phyloP scores from a whole-genome alignment of 2,329 filamentous ascomycete genomes.

The Fusarium albosuccineum region DNA sequence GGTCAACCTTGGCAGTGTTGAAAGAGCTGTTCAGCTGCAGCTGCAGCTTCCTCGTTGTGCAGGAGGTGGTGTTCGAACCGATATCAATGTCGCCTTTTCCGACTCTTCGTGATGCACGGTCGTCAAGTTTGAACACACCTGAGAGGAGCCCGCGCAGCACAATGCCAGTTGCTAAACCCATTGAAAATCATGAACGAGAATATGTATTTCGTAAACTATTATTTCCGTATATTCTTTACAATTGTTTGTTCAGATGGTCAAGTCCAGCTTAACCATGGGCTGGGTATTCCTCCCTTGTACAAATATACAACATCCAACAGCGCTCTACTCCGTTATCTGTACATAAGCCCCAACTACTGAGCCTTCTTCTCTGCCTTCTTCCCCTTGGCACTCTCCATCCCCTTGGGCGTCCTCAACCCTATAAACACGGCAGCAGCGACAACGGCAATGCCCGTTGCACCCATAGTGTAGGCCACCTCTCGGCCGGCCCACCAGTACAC shows the following conservation, averaged over 20 bases:
- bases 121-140: no score
- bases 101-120: no score
- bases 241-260: conserved; percentile 14
- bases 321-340: not conserved
- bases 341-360: conserved; percentile 19
- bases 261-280: conserved; percentile 34
- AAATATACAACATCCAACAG: not conserved
- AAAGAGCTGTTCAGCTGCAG: no score
- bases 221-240: conserved; percentile 2
- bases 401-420: conserved; percentile 74
- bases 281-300: conserved; percentile 6
- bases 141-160: no score
- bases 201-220: not conserved
- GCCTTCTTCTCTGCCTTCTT: conserved; percentile 38
- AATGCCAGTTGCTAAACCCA: no score
- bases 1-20: no score
- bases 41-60: not conserved
- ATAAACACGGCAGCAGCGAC: conserved; percentile 80
- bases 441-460: conserved; percentile 81
- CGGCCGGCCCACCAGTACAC: conserved; percentile 99
- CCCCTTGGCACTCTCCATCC: conserved; percentile 26
- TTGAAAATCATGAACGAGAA: not conserved
- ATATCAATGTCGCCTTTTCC: no score
- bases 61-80: not conserved
- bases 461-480: conserved; percentile 84